A percentile compares a stretch with the other conserved stretches of the same genome.
Evolutionary conservation across 2,329 filamentous ascomycete genomes (phyloP).

Genomic region (Botrytis squamosa): DNA sequence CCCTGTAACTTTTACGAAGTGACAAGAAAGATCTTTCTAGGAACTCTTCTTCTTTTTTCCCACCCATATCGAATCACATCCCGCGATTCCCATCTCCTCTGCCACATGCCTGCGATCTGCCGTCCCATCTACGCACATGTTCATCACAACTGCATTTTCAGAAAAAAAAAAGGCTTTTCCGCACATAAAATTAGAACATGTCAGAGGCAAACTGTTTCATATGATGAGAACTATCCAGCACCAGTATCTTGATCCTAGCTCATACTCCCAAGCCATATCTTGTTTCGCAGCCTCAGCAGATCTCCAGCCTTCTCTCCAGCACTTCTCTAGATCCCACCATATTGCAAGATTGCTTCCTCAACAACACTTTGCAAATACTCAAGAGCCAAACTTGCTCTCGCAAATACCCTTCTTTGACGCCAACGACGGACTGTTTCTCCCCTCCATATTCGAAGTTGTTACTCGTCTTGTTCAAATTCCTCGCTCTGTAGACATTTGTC

Average conservation of each 20-base stretch:
- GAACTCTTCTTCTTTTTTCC: background rate
- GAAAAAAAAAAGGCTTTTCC: background rate
- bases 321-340: background rate
- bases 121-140: background rate
- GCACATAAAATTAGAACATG: background rate
- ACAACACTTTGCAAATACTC: background rate
- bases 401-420: background rate
- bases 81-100: background rate
- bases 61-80: background rate
- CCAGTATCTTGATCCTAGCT: background rate
- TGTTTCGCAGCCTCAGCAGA: background rate
- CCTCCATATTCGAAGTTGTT: background rate
- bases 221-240: background rate
- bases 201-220: background rate
- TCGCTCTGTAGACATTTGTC: background rate
- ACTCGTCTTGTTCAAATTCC: background rate
- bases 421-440: background rate
- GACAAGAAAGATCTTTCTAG: fast-evolving
- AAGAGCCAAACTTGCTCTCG: background rate
- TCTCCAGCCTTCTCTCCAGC: background rate
- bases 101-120: background rate
- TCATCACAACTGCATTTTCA: background rate
- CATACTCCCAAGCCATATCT: background rate
- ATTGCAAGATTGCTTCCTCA: background rate
- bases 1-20: background rate